These are phyloP conservation scores for Xerophyta viscosa DNA, from an alignment of 106 monocot genomes.

Conservation along the genomic window DNA sequence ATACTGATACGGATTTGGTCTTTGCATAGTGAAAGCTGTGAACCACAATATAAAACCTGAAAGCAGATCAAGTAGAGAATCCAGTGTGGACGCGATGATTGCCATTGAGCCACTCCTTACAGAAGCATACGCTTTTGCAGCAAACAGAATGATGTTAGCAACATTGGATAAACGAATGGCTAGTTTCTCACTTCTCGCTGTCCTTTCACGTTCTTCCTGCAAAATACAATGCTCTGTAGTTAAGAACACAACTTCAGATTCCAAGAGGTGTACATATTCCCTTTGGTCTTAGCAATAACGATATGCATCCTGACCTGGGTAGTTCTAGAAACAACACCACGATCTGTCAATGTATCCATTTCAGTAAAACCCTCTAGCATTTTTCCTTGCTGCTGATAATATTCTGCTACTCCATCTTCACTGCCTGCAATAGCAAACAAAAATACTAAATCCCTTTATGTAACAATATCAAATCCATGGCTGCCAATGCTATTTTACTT, in stretches of 20 bases:
- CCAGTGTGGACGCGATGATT: constrained; percentile 87
- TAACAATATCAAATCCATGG: too few species aligned
- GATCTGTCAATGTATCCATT: constrained; percentile 58
- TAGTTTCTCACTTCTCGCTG: constrained; percentile 55
- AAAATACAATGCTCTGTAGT: neutral
- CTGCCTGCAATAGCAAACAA: too few species aligned
- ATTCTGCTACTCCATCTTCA: constrained; percentile 46
- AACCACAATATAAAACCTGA: constrained; percentile 89
- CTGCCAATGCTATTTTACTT: too few species aligned
- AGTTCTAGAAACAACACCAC: too few species aligned
- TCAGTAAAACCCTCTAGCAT: constrained; percentile 66
- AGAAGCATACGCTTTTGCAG: constrained; percentile 55
- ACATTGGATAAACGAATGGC: constrained; percentile 72
- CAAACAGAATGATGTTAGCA: constrained; percentile 61
- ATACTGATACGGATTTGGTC: constrained; percentile 58
- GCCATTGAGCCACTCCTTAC: constrained; percentile 66
- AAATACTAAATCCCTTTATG: too few species aligned
- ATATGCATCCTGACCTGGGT: too few species aligned
- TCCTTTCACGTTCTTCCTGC: constrained; percentile 48
- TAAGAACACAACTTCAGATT: neutral
- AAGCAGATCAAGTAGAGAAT: constrained; percentile 79
- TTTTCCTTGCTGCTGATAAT: constrained; percentile 72
- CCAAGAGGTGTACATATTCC: constrained; percentile 15
- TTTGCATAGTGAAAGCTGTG: constrained; percentile 70
- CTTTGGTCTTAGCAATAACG: too few species aligned